phyloP scores from a whole-genome alignment of 2,329 filamentous ascomycete species.

The Fusarium zealandicum region DNA sequence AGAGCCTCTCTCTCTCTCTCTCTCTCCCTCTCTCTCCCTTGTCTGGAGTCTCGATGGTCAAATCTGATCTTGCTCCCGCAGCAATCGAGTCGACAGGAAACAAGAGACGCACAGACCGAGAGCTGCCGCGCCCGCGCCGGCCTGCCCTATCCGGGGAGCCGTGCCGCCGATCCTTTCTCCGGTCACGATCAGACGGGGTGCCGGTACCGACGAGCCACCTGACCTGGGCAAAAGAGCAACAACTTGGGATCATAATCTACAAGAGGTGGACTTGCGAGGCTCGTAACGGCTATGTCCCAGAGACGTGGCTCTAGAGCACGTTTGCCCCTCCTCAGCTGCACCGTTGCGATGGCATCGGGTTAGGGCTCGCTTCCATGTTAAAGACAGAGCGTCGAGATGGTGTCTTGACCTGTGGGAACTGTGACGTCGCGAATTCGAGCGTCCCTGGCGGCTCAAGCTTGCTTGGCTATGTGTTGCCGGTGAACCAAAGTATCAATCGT shows the following conservation, averaged over 20 bases:
- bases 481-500: too few species aligned
- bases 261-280: neutral
- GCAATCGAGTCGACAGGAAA: constrained; percentile 22
- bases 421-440: neutral
- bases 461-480: too few species aligned
- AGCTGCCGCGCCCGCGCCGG: neutral
- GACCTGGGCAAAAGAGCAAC: too few species aligned
- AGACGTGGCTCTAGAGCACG: neutral
- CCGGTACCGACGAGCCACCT: too few species aligned
- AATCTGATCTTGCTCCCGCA: constrained; percentile 13
- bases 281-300: neutral
- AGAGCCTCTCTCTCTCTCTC: too few species aligned
- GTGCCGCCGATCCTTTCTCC: neutral
- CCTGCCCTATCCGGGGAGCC: neutral
- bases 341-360: neutral
- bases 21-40: constrained; percentile 3
- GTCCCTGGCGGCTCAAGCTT: too few species aligned
- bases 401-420: neutral
- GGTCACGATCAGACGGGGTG: too few species aligned
- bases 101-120: too few species aligned
- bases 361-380: neutral
- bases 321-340: neutral
- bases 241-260: too few species aligned
- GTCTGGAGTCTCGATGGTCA: constrained; percentile 12
- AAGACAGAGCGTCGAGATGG: neutral